phyloP scores from a whole-genome alignment of 768 basidiomycete genomes.

The Boletus vinaceobasis region DNA sequence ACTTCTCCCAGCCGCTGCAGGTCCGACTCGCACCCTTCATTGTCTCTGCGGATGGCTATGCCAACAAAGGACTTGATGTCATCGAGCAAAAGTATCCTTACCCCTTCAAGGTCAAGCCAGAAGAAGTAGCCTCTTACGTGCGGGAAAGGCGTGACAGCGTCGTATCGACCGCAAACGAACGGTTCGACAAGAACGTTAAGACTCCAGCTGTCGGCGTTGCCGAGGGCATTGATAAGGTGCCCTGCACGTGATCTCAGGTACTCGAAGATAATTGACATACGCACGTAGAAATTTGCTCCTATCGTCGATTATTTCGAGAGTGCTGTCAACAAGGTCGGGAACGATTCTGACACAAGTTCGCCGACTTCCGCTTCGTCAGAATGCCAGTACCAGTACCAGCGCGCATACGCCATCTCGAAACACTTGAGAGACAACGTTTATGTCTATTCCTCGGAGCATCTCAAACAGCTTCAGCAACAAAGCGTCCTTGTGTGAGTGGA shows the following conservation, averaged over 20 bases:
- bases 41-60: slow-evolving; percentile 57
- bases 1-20: slow-evolving; percentile 63
- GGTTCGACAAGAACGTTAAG: slow-evolving; percentile 62
- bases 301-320: slow-evolving; percentile 69
- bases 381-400: slow-evolving; percentile 74
- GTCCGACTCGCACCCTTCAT: slow-evolving; percentile 63
- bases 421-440: slow-evolving; percentile 61
- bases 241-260: slow-evolving; percentile 23
- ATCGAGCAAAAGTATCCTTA: slow-evolving; percentile 74
- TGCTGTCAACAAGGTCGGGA: slow-evolving; percentile 47
- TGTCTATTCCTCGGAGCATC: slow-evolving; percentile 65
- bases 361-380: slow-evolving; percentile 48
- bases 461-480: slow-evolving; percentile 67
- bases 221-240: slow-evolving; percentile 70
- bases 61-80: slow-evolving; percentile 71
- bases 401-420: slow-evolving; percentile 62
- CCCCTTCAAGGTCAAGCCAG: slow-evolving; percentile 70
- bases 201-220: slow-evolving; percentile 60
- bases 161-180: slow-evolving; percentile 53
- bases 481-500: slow-evolving; percentile 56
- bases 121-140: slow-evolving; percentile 62
- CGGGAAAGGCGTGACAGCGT: slow-evolving; percentile 55
- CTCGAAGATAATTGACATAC: slow-evolving; percentile 10
- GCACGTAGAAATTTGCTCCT: slow-evolving; percentile 60
- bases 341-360: slow-evolving; percentile 45